Conservation (phyloP, 495 filamentous ascomycete species). For the Tuber indicum region DNA sequence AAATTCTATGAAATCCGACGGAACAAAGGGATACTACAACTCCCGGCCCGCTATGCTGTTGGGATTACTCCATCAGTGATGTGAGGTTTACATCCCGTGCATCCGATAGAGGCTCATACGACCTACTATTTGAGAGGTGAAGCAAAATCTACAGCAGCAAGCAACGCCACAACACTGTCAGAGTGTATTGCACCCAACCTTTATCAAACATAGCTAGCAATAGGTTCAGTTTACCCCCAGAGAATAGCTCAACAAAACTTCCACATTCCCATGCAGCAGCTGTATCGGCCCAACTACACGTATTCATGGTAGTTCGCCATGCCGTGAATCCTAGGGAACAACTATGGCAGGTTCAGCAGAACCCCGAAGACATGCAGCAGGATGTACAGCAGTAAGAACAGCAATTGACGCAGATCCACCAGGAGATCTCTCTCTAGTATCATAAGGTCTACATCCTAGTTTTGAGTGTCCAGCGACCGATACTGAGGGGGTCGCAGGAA, state of each 20-base stretch:
- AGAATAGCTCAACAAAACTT: constrained; percentile 2
- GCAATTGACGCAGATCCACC: constrained; percentile 3
- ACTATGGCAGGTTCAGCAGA: not conserved
- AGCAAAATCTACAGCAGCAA: not conserved
- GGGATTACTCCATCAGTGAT: not conserved
- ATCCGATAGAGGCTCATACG: not conserved
- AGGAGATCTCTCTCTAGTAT: constrained; percentile 12
- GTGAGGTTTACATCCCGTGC: not conserved
- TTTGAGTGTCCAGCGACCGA: constrained; percentile 10
- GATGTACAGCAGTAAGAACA: constrained; percentile 7
- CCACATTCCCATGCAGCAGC: not conserved
- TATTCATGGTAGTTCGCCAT: constrained; percentile 9
- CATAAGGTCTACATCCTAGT: constrained; percentile 8
- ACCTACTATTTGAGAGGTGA: not conserved
- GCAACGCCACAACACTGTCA: not conserved
- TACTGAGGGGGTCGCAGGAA: constrained; percentile 17
- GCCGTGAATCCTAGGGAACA: constrained; percentile 6
- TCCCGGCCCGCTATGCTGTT: not conserved
- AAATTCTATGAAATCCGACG: no score
- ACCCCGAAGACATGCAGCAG: not conserved
- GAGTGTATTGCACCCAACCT: not conserved
- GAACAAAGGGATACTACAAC: no score
- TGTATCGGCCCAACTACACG: constrained; percentile 4
- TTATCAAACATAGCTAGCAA: not conserved
- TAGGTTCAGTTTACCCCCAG: not conserved